Conservation (phyloP, 2,329 filamentous ascomycete genomes). For the Trichoderma gracile region DNA sequence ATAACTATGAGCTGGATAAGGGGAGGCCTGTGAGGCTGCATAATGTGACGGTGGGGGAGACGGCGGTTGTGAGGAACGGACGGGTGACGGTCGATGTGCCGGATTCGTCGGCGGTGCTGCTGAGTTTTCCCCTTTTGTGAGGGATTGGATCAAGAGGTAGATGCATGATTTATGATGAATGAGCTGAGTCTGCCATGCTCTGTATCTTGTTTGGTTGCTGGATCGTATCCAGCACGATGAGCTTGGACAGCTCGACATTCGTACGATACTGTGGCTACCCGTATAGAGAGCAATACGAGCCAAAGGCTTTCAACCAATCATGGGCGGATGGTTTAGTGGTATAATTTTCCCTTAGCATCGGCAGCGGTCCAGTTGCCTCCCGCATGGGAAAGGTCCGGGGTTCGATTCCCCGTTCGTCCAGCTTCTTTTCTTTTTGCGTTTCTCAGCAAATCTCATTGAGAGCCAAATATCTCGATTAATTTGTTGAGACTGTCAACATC, state of each 20-base stretch:
- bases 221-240: no score
- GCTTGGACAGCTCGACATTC: no score
- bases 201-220: not conserved
- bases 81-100: constrained; percentile 41
- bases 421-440: constrained; percentile 14
- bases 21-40: constrained; percentile 54
- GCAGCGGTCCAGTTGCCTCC: not conserved
- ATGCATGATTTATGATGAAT: constrained; percentile 15
- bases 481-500: no score
- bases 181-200: not conserved
- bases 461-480: no score
- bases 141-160: not conserved
- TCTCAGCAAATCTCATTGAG: no score
- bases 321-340: constrained; percentile 28
- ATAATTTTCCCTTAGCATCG: constrained; percentile 28
- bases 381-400: constrained; percentile 28
- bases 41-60: constrained; percentile 58
- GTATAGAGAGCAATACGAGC: not conserved
- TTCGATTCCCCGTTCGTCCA: constrained; percentile 29
- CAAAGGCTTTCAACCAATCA: not conserved
- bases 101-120: constrained; percentile 46
- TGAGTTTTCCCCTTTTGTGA: constrained; percentile 34
- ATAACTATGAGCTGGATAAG: constrained; percentile 58
- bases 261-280: not conserved
- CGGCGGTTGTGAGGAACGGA: constrained; percentile 40